Evolutionary conservation across 78 protist species (phyloP).

Genomic region (Goniomonas avonlea): DNA sequence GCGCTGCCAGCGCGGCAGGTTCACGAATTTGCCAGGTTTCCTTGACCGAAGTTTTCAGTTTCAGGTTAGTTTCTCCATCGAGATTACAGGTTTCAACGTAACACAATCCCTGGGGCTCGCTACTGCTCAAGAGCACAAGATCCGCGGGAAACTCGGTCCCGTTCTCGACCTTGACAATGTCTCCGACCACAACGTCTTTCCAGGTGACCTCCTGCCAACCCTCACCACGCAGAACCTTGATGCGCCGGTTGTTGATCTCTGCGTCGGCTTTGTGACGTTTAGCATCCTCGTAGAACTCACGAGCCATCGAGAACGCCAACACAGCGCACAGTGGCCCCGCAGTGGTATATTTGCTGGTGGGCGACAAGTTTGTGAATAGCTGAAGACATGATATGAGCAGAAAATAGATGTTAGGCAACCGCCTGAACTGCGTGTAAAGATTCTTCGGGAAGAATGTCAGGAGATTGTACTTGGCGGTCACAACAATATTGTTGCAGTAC

Average conservation of each 20-base stretch:
- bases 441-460: conserved; percentile 21
- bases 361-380: conserved; percentile 54
- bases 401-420: conserved; percentile 70
- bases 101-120: conserved; percentile 64
- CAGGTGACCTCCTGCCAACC: background rate
- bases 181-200: conserved; percentile 52
- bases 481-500: background rate
- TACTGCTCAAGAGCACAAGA: conserved; percentile 50
- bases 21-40: background rate
- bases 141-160: conserved; percentile 78
- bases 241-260: conserved; percentile 24
- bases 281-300: conserved; percentile 28
- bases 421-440: conserved; percentile 28
- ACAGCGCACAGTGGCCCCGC: conserved; percentile 18
- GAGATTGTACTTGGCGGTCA: conserved; percentile 21
- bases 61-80: conserved; percentile 75
- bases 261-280: conserved; percentile 36
- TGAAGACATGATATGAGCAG: conserved; percentile 63
- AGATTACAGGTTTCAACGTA: conserved; percentile 84
- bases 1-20: background rate
- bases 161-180: conserved; percentile 49
- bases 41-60: conserved; percentile 11
- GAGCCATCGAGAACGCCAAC: background rate
- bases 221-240: conserved; percentile 14
- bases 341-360: conserved; percentile 14